Base-by-base conservation (phyloP, 1,139 yeast genomes). In the Yamadazyma aaseri region DNA sequence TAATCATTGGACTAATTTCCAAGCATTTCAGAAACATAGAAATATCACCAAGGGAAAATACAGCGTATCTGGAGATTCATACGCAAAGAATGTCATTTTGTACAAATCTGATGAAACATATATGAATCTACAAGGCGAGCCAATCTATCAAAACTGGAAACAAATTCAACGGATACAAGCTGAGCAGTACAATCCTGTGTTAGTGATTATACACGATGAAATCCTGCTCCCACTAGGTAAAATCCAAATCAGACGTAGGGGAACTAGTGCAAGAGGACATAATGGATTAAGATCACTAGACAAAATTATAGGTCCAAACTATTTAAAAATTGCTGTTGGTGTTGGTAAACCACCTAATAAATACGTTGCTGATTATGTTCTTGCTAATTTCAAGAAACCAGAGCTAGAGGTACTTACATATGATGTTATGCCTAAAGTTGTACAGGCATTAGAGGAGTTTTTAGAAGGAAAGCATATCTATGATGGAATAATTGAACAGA, bases 161-260 rank as follows among this genome's bases (percentile, higher is more conserved):
- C 57, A 59, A 45, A 57, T 68, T 30, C 41, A 51, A 14, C 35
- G 52, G 20, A 37, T 49, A 21, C 45, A 53, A 32, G 11, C 24
- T 4, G 35, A 38, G 21, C 40, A 42, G 16, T 57, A 51, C 36
- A 28, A 36, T 14, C 68, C 70, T 2, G 58, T 55, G 12, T 59
- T 81, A 38, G 66, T 86, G 2, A 70, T 87, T 1, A 49, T 86
- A 1, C 94, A 86, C 52, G 96, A 87, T 53, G 96, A 87, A 45
- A 56, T 86, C 24, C 82, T 79, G 40, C 53, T 80, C 9, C 73
- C 73, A 1, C 45, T 81, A 4, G 96, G 96, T 0, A 71, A 74
- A 35, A 61, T 77, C 16, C 83, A 81, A 47, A 53, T 82, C 7
- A 63, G 86, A 34, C 65, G 59, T 22, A 78, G 73, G 14, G 73